phyloP scores from a whole-genome alignment of 345 rosid species.

The Carallia pectinifolia region DNA sequence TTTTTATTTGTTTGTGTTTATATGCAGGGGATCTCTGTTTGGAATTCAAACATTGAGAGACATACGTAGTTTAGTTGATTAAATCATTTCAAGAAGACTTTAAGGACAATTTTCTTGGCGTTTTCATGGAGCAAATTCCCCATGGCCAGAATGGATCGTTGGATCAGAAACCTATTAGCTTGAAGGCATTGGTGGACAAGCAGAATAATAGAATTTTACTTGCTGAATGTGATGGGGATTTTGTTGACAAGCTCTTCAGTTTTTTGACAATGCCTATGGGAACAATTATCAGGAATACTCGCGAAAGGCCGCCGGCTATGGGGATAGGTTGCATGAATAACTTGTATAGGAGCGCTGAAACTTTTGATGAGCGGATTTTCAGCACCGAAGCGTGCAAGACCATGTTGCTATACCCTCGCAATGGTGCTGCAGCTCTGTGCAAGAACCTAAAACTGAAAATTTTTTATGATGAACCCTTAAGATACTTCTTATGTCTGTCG shows the following conservation, averaged over 20 bases:
- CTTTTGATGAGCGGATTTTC: constrained; percentile 11
- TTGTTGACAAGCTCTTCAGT: constrained; percentile 26
- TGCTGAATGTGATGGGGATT: constrained; percentile 19
- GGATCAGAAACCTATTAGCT: neutral
- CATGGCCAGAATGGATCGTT: neutral
- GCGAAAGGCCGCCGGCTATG: neutral
- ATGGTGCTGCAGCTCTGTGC: constrained; percentile 12
- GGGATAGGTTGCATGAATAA: constrained; percentile 21
- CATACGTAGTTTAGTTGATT: too few relatives aligned
- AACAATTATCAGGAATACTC: constrained; percentile 1
- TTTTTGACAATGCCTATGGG: constrained; percentile 31
- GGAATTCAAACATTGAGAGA: too few relatives aligned
- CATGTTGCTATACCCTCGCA: constrained; percentile 25
- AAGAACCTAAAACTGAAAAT: constrained; percentile 19
- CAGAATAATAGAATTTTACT: constrained; percentile 16
- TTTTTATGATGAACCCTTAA: neutral
- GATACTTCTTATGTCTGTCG: neutral
- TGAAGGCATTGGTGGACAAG: constrained; percentile 30
- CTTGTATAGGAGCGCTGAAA: constrained; percentile 21
- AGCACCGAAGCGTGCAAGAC: constrained; percentile 10
- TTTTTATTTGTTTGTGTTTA: too few relatives aligned
- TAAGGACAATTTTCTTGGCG: too few relatives aligned
- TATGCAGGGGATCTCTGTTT: too few relatives aligned
- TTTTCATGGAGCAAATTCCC: neutral
- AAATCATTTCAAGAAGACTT: too few relatives aligned